These are phyloP conservation scores for Termitomyces sp. DNA, from an alignment of 768 basidiomycete genomes.

Conservation along the genomic window DNA sequence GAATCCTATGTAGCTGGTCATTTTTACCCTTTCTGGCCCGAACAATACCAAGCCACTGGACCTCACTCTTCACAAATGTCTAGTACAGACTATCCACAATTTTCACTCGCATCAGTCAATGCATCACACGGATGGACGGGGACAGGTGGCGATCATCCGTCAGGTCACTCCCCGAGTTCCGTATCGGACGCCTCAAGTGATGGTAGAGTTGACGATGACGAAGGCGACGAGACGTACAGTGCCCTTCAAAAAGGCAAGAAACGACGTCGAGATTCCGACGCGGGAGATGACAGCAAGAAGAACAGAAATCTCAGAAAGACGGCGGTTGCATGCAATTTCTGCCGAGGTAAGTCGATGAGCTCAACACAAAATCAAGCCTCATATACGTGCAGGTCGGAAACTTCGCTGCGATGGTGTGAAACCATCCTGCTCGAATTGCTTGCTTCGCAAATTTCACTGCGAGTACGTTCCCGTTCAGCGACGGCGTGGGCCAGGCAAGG, in stretches of 20 bases:
- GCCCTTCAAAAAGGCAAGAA: conserved; percentile 25
- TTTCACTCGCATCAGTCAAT: conserved; percentile 10
- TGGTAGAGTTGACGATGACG: conserved; percentile 20
- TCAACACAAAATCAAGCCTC: not conserved
- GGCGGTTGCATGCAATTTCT: conserved; percentile 72
- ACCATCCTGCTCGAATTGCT: conserved; percentile 65
- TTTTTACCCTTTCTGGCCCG: conserved; percentile 5
- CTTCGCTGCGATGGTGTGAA: conserved; percentile 67
- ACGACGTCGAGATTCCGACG: conserved; percentile 24
- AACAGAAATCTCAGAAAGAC: conserved; percentile 43
- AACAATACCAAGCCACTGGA: not conserved
- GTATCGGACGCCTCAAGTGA: conserved; percentile 19
- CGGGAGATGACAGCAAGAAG: conserved; percentile 21
- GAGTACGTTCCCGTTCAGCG: conserved; percentile 47
- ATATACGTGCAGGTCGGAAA: conserved; percentile 53
- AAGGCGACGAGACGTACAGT: conserved; percentile 19
- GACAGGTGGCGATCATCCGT: conserved; percentile 9
- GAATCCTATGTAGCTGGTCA: not conserved
- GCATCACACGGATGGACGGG: conserved; percentile 11
- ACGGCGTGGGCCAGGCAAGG: conserved; percentile 75
- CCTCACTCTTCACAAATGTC: not conserved
- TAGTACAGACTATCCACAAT: conserved; percentile 4
- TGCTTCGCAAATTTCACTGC: conserved; percentile 47
- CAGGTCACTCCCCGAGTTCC: conserved; percentile 16
- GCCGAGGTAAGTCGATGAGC: conserved; percentile 49